These are phyloP conservation scores for Globisporangium nodosum DNA, from an alignment of 352 stramenopile genomes.

Conservation along the genomic window DNA sequence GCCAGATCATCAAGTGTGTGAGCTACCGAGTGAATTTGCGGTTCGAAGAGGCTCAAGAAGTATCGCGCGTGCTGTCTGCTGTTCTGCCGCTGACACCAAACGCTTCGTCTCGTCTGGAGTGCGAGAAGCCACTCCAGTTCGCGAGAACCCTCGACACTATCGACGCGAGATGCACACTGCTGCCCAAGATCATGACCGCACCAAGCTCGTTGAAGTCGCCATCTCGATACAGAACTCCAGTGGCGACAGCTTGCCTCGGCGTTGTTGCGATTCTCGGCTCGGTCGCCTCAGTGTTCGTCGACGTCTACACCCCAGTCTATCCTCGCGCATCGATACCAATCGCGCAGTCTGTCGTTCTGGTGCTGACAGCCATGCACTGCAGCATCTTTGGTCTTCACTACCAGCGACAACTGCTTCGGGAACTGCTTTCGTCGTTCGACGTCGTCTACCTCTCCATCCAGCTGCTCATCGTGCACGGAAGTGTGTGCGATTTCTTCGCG, in stretches of 20 bases:
- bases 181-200: neutral
- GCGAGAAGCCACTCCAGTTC: constrained; percentile 9
- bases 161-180: constrained; percentile 1
- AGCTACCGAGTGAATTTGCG: constrained; percentile 5
- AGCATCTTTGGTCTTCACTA: neutral
- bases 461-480: constrained; percentile 9
- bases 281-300: neutral
- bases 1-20: constrained; percentile 2
- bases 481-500: constrained; percentile 17
- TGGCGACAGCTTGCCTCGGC: neutral
- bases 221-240: no score
- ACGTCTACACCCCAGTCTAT: neutral
- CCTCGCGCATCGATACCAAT: neutral
- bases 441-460: constrained; percentile 23
- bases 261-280: neutral
- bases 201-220: no score
- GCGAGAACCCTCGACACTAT: neutral
- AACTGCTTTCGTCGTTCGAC: constrained; percentile 18
- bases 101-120: neutral
- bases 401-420: constrained; percentile 7
- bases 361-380: neutral
- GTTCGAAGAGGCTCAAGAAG: neutral
- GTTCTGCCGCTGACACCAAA: neutral
- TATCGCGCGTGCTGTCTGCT: neutral
- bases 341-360: neutral